Evolutionary conservation across 2,329 filamentous ascomycete genomes (phyloP), one percentile per base, ranked within the genome.

Genomic region (Penicillium sumatraense): DNA sequence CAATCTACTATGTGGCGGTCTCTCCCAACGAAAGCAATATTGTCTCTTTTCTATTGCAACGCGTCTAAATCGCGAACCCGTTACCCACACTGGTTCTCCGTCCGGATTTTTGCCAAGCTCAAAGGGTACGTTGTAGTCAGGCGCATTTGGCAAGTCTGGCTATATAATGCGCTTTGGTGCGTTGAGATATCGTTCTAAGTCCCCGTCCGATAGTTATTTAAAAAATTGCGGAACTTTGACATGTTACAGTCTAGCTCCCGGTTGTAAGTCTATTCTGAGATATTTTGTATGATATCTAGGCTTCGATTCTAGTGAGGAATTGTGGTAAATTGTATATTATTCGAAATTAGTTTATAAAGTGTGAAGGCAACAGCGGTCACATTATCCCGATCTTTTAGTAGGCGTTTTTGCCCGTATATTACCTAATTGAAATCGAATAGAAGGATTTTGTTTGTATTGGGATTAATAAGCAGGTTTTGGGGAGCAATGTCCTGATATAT

Each of bases 401-500:
- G 44, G 24, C 46, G 44, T 24, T 59, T 58, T 20, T 63, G 45
- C 16, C 63, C 62, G 16, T 21, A 38, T 55, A 58, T 55, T 26
- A 59, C 64, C 44, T 59, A 47, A 48, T 68, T 51, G 23, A 68
- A 68, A 42, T 68, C 62, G 26, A 68, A 68, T 18, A 68, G 63
- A 50, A 63, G 40, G 7, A 70, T 61, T 14, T 59, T 60, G 2
- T 61, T 3, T 41, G 59, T 61, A 10, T 47, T 11, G 21, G 60
- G 54, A 54, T 71, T 65, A 51, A 71, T 53, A 27, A 72, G 57
- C 2, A 71, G 60, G 57, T 71, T 72, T 10, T 64, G 61, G 10
- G 65, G 67, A 45, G 66, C 64, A 52, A 72, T 66, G 44, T 72
- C 66, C 62, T 72, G 67, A 61, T 73, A 63, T 53, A 68, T 70